These are phyloP conservation scores for Ramichloridium luteum DNA, from an alignment of 2,329 filamentous ascomycete genomes.

Conservation along the genomic window DNA sequence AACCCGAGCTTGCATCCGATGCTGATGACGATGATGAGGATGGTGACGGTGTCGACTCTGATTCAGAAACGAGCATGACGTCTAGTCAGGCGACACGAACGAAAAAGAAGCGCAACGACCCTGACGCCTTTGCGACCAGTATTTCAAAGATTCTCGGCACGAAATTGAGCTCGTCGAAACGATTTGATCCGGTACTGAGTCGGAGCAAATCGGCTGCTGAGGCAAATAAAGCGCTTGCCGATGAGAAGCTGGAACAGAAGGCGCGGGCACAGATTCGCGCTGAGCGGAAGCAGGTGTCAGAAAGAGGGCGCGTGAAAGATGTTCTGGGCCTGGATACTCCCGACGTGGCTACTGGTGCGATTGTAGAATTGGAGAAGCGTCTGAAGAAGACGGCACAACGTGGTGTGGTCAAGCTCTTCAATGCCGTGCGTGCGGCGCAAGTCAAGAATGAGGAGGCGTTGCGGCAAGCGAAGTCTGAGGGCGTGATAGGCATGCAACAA, in stretches of 20 bases:
- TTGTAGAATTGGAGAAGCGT: slow-evolving; percentile 60
- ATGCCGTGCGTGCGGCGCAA: slow-evolving; percentile 85
- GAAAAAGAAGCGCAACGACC: slow-evolving; percentile 82
- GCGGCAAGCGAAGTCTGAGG: slow-evolving; percentile 54
- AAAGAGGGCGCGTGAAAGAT: slow-evolving; percentile 81
- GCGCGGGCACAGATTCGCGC: slow-evolving; percentile 67
- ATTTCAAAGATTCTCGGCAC: slow-evolving; percentile 86
- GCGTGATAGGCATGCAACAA: slow-evolving; percentile 65
- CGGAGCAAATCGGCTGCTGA: slow-evolving; percentile 65
- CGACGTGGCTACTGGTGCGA: slow-evolving; percentile 36
- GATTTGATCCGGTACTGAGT: slow-evolving; percentile 80
- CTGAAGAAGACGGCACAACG: slow-evolving; percentile 80
- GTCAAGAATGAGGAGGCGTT: slow-evolving; percentile 74
- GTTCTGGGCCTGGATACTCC: slow-evolving; percentile 55
- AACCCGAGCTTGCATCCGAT: slow-evolving; percentile 15
- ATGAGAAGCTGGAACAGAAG: slow-evolving; percentile 68
- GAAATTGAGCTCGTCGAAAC: slow-evolving; percentile 71
- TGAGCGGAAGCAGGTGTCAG: slow-evolving; percentile 64
- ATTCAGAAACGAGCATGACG: slow-evolving; percentile 23
- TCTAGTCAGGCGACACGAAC: slow-evolving; percentile 18
- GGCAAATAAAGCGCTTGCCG: slow-evolving; percentile 58
- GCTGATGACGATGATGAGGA: slow-evolving; percentile 30
- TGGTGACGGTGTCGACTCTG: slow-evolving; percentile 25
- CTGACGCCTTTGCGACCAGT: slow-evolving; percentile 78
- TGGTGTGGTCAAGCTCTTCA: slow-evolving; percentile 93